Percentiles rank a stretch among this genome's conserved stretches.
phyloP scores from a whole-genome alignment of 768 basidiomycete genomes.

The Kwoniella europaea region DNA sequence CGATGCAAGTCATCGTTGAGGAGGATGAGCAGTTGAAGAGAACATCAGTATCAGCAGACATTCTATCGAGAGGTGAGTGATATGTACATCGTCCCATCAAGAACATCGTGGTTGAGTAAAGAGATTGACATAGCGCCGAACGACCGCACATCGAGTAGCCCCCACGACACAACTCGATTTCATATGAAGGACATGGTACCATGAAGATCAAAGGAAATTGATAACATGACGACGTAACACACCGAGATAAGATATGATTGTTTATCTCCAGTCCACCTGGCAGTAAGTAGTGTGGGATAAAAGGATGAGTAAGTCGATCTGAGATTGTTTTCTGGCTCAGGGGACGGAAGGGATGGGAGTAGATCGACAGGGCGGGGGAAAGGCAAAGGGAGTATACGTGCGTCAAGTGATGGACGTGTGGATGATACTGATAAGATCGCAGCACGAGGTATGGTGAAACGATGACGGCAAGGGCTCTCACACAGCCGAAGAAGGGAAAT shows the following conservation, averaged over 20 bases:
- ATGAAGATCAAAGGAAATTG: not conserved
- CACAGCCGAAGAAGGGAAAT: not conserved
- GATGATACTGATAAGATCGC: not conserved
- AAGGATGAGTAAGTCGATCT: not conserved
- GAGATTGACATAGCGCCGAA: too few relatives aligned
- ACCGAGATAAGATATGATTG: not conserved
- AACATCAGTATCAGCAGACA: too few relatives aligned
- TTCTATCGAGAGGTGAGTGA: too few relatives aligned
- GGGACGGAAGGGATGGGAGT: not conserved
- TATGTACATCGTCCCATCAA: too few relatives aligned
- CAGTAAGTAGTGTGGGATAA: not conserved
- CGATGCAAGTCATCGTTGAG: too few relatives aligned
- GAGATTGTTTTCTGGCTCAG: not conserved
- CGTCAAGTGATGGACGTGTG: not conserved
- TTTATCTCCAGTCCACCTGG: not conserved
- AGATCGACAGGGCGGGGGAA: constrained; percentile 5
- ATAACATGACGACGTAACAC: not conserved
- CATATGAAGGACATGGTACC: not conserved
- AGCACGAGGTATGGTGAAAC: not conserved
- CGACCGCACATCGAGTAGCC: too few relatives aligned
- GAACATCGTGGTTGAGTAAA: too few relatives aligned
- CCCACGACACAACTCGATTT: too few relatives aligned
- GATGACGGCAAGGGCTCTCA: not conserved
- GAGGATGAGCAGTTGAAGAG: too few relatives aligned
- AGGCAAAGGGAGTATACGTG: not conserved